phyloP scores from a whole-genome alignment of 768 basidiomycete species.

The Xanthoconium stramineum region DNA sequence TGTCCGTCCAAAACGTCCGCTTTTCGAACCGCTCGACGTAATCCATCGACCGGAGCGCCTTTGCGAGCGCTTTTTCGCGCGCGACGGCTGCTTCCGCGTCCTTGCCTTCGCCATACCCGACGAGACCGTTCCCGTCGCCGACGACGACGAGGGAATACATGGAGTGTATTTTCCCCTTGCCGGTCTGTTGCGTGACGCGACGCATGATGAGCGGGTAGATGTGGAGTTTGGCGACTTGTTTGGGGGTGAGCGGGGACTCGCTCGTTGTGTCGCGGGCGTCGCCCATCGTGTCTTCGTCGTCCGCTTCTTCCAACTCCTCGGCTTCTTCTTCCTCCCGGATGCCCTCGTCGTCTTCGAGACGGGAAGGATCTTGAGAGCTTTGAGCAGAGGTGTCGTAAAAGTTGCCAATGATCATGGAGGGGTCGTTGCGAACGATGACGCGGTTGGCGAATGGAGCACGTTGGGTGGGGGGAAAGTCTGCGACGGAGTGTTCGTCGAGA shows the following conservation, averaged over 20 bases:
- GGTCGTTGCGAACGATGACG: conserved; percentile 67
- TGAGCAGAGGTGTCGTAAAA: conserved; percentile 23
- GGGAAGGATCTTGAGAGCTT: not conserved
- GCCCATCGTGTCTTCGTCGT: conserved; percentile 20
- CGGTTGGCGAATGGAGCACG: conserved; percentile 56
- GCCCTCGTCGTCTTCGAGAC: conserved; percentile 8
- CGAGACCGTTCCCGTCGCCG: conserved; percentile 79
- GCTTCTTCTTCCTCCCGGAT: conserved; percentile 9
- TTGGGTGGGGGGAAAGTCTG: conserved; percentile 50
- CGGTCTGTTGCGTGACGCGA: conserved; percentile 83
- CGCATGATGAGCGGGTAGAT: conserved; percentile 43
- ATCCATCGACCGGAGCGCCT: conserved; percentile 88
- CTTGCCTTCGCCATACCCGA: conserved; percentile 83
- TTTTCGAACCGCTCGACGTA: conserved; percentile 91
- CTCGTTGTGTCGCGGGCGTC: conserved; percentile 15
- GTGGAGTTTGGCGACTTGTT: conserved; percentile 35
- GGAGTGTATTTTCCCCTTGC: conserved; percentile 84
- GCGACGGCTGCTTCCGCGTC: conserved; percentile 55
- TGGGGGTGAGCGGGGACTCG: conserved; percentile 14
- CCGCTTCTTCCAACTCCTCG: conserved; percentile 16
- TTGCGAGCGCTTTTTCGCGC: conserved; percentile 50
- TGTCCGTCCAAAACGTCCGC: conserved; percentile 92
- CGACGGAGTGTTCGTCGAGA: conserved; percentile 56
- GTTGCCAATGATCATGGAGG: conserved; percentile 55
- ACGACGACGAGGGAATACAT: conserved; percentile 64